Evolutionary conservation across 306 rosid species (phyloP).

Genomic region (Astragalus membranaceus): DNA sequence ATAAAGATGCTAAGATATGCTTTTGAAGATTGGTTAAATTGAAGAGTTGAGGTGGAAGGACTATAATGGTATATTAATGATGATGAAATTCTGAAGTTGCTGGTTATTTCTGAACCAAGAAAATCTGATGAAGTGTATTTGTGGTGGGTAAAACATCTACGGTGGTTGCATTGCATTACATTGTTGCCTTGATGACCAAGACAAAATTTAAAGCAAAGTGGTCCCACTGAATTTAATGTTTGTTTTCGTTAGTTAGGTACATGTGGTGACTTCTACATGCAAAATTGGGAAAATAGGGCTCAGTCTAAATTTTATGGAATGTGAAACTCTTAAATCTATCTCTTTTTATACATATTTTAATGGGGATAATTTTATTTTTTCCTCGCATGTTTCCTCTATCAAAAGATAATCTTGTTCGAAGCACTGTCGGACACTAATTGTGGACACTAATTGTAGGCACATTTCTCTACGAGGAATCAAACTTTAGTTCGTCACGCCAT

Average conservation of each 20-base stretch:
- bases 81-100: constrained; percentile 18
- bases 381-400: too few species aligned
- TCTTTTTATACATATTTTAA: too few species aligned
- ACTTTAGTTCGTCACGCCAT: too few species aligned
- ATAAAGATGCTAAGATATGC: constrained; percentile 15
- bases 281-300: not conserved
- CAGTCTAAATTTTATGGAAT: not conserved
- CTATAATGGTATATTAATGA: constrained; percentile 19
- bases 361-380: too few species aligned
- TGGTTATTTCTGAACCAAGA: constrained; percentile 52
- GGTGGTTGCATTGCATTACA: not conserved
- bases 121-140: constrained; percentile 10
- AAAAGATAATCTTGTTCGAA: too few species aligned
- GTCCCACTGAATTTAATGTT: constrained; percentile 32
- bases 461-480: too few species aligned
- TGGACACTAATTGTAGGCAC: too few species aligned
- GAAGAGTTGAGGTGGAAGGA: constrained; percentile 27
- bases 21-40: constrained; percentile 11
- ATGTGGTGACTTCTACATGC: not conserved
- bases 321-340: too few species aligned
- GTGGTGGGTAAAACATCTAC: constrained; percentile 42
- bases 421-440: too few species aligned
- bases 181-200: constrained; percentile 13
- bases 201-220: constrained; percentile 20
- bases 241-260: not conserved